These are phyloP conservation scores for Jasminum sambac DNA, from an alignment of 257 asterid species.

Conservation along the genomic window DNA sequence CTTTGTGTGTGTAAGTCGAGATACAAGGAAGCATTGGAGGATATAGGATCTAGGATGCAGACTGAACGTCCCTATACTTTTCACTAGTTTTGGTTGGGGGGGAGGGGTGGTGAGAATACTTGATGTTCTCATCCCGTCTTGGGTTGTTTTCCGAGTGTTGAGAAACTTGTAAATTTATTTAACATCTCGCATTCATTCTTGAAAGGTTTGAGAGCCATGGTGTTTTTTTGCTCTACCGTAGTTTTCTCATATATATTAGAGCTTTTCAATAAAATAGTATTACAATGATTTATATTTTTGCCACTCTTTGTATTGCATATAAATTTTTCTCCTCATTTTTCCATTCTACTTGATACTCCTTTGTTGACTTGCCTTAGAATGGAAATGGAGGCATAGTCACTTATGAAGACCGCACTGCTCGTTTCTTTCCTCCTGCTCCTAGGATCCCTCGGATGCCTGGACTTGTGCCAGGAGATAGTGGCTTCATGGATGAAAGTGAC, in stretches of 20 bases:
- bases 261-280: background rate
- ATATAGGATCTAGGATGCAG: background rate
- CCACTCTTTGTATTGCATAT: constrained; percentile 14
- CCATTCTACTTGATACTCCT: constrained; percentile 12
- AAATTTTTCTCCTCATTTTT: constrained; percentile 17
- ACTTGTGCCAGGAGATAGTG: constrained; percentile 80
- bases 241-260: background rate
- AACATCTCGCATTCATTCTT: background rate
- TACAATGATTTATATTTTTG: background rate
- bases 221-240: background rate
- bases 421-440: constrained; percentile 92
- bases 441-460: constrained; percentile 88
- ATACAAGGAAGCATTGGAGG: background rate
- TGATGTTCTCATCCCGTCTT: background rate
- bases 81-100: background rate
- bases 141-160: background rate
- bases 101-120: too few species aligned
- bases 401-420: constrained; percentile 92
- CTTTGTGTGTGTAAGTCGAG: background rate
- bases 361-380: constrained; percentile 46
- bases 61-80: background rate
- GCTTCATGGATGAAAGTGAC: constrained; percentile 78
- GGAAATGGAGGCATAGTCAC: constrained; percentile 38
- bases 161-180: constrained; percentile 2
- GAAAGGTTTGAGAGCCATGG: background rate